Percentiles rank a stretch among this genome's conserved stretches.
Conservation (phyloP, 768 basidiomycete species). For the Xerocomellus amylosporus region DNA sequence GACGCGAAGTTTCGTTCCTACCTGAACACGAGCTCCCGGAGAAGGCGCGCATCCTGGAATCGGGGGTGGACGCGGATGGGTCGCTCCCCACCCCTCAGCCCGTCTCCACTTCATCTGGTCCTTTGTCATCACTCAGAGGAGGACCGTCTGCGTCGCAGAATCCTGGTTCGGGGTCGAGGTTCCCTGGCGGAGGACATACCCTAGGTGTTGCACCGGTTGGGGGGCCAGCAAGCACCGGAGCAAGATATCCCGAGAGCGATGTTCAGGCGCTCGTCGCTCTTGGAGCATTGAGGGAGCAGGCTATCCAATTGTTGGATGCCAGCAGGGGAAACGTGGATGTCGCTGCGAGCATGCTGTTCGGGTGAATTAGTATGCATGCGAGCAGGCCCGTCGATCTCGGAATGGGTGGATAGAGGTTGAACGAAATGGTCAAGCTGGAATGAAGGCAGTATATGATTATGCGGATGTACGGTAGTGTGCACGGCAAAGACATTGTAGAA, state of each 20-base stretch:
- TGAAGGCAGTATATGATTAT: background rate
- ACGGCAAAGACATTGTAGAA: constrained; percentile 4
- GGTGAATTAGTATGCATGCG: constrained; percentile 8
- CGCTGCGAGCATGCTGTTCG: constrained; percentile 86
- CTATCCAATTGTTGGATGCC: constrained; percentile 72
- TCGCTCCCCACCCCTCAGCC: constrained; percentile 19
- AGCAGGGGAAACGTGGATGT: constrained; percentile 84
- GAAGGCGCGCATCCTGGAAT: constrained; percentile 55
- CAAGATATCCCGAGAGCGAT: constrained; percentile 53
- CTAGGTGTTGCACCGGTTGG: constrained; percentile 46
- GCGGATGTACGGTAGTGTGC: background rate
- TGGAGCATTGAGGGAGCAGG: constrained; percentile 74
- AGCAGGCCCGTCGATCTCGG: background rate
- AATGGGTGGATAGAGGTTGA: background rate
- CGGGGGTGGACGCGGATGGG: constrained; percentile 27
- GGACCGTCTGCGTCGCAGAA: constrained; percentile 18
- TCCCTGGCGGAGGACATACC: constrained; percentile 70
- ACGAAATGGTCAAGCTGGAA: background rate
- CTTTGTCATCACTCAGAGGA: constrained; percentile 6
- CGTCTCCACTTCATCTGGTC: constrained; percentile 17
- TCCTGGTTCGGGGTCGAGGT: constrained; percentile 47
- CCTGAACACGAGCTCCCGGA: constrained; percentile 93
- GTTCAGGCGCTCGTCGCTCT: constrained; percentile 71
- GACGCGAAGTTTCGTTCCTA: constrained; percentile 83
- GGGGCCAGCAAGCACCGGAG: constrained; percentile 42